A percentile compares a stretch with the other conserved stretches of the same genome.
phyloP scores from a whole-genome alignment of 352 stramenopile genomes.

The Phytophthora palmivora region DNA sequence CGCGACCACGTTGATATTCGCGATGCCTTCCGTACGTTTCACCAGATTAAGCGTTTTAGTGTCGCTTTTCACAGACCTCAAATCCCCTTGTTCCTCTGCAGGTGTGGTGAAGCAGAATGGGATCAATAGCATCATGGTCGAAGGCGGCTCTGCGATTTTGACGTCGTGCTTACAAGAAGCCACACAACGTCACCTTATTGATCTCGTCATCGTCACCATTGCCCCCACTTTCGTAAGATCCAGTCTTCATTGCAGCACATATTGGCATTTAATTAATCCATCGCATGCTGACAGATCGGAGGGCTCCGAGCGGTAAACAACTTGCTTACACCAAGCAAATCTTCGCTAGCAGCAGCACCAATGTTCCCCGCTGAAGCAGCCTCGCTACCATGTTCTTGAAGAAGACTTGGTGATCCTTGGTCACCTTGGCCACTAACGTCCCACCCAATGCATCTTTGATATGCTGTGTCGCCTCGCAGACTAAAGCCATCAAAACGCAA shows the following conservation, averaged over 20 bases:
- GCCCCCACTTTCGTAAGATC: conserved; percentile 78
- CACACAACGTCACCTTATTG: conserved; percentile 51
- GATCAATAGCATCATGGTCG: conserved; percentile 80
- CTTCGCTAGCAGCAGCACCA: not conserved
- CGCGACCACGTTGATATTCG: conserved; percentile 59
- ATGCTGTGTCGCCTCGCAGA: not conserved
- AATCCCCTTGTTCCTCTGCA: conserved; percentile 15
- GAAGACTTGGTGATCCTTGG: conserved; percentile 62
- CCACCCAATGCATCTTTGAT: not conserved
- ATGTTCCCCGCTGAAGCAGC: conserved; percentile 41
- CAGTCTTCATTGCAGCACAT: no score
- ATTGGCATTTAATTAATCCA: not conserved
- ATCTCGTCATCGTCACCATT: conserved; percentile 80
- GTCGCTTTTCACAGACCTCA: not conserved
- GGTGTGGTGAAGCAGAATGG: conserved; percentile 46
- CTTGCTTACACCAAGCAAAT: conserved; percentile 26
- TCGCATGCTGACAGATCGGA: conserved; percentile 49
- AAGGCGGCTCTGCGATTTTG: conserved; percentile 82
- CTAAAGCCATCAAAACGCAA: not conserved
- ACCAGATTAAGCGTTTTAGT: not conserved
- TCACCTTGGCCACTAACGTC: conserved; percentile 21
- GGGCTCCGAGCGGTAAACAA: conserved; percentile 55
- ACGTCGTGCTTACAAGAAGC: conserved; percentile 66
- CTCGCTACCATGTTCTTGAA: conserved; percentile 45
- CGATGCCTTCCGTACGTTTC: conserved; percentile 61